These are phyloP conservation scores for Aegilops bicornis DNA, from an alignment of 176 grass and related monocot genomes.

Conservation along the genomic window DNA sequence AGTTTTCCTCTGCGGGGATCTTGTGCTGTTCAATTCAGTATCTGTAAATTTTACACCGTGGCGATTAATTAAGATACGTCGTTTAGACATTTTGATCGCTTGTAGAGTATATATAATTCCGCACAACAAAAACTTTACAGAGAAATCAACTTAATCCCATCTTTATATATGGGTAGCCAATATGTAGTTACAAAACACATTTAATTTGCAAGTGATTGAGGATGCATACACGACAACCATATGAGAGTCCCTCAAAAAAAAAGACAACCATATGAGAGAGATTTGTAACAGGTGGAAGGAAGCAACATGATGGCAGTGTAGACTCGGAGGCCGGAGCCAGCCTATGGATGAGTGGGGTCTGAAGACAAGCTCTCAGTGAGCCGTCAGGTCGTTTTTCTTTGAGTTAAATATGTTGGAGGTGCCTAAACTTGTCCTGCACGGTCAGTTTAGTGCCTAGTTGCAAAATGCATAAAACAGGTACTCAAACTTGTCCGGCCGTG, in stretches of 20 bases:
- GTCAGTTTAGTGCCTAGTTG: too few relatives aligned
- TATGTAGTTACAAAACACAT: not conserved
- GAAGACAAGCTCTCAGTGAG: not conserved
- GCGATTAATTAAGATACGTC: not conserved
- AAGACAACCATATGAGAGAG: not conserved
- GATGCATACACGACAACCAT: not conserved
- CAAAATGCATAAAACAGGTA: too few relatives aligned
- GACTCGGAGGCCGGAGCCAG: too few relatives aligned
- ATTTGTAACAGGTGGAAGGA: not conserved
- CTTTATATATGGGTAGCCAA: not conserved
- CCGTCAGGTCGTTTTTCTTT: constrained; percentile 2
- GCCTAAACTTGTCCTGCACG: too few relatives aligned
- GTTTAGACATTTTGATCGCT: not conserved
- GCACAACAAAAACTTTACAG: not conserved
- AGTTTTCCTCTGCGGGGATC: not conserved
- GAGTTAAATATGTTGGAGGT: too few relatives aligned
- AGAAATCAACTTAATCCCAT: not conserved
- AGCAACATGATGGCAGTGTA: not conserved
- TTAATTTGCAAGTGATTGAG: not conserved
- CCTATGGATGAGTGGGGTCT: not conserved
- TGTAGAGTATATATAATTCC: not conserved
- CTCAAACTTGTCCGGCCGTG: too few relatives aligned
- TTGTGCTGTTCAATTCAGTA: not conserved
- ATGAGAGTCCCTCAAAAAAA: not conserved
- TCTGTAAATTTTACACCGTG: not conserved